Base-by-base conservation (phyloP, 192 early-diverging fungal species). In the Geranomyces michiganensis region DNA sequence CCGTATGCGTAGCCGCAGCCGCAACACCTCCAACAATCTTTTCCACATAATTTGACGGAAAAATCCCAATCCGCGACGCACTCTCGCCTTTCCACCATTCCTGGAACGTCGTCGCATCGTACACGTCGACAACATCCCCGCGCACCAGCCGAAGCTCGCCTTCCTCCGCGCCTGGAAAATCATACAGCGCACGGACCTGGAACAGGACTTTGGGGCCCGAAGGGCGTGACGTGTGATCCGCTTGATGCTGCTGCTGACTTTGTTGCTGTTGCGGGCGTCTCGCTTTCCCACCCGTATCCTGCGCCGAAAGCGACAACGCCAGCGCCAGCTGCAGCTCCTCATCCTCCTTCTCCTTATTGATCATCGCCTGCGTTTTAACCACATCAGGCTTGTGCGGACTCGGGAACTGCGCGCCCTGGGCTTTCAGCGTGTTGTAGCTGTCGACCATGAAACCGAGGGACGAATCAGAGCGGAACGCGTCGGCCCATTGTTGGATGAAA, bases 1-100 rank as follows among this genome's bases (percentile, higher is more conserved):
- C 51, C 51, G 24, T 53, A 44, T 12, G 33, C 19, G 64, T 43
- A 22, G 71, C 62, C 13, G 53, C 43, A 24, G 63, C 70, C 56
- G 26, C 36, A 45, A 13, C 48, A 24, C 53, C 24, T 0, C 41
- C 74, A 22, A 51, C 56, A 27, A 86, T 45, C 53, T 81, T 73
- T 76, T 88, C 88, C 22, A 98, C 96, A 81, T 97, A 99, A 76
- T 98, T 98, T 14, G 94, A 92, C 12, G 97, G 97, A 69, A 99
- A 98, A 47, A 99, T 96, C 14, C 97, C 97, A 58, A 88, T 86
- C 53, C 87, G 86, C n/a, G 92, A 92, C 14, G 83, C 82, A n/a
- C 91, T 78, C 76, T 92, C 89, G 26, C 96, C 97, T 72, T 94
- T 92, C 96, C 96, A 99, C 97, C 97, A 99, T 77, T 99, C 97